Base-by-base conservation (phyloP, 306 rosid species). In the Cucurbita maxima region DNA sequence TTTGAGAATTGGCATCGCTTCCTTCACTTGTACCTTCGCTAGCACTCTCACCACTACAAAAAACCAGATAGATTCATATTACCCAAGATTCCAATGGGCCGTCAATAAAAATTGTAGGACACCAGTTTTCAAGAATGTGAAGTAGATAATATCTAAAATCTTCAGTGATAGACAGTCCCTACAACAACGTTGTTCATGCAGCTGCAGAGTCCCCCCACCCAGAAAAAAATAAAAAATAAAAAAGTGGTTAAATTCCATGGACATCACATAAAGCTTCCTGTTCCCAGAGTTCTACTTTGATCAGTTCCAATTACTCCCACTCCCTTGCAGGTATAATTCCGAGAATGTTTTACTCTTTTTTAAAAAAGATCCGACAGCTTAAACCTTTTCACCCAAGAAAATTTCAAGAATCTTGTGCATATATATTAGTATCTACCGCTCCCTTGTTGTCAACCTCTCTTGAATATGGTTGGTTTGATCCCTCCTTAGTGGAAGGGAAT, bases 1-100 rank as follows among this genome's bases (percentile, higher is more conserved):
- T 90, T 77, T 94, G 88, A 73, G 99, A 94, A 85, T 91, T 84
- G 45, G 86, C 94, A 79, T 90, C 99, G 34, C 99, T 94, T 81
- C 99, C 99, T 78, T 94, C 99, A 83, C 97, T 94, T 8, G 91
- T 77, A 36, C 96, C 99, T 73, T 94, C 99, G 78, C 95, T 94
- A 67, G 81, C 97, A 84, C 99, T 94, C 72, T 91, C 97, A 81
- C 89, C 95, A 86, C 99, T 94, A 88, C 87, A 94, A 64, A 30
- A 48, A 50, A 72, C 74, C 79, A 78, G 82, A 60, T 58, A 78
- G 12, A 53, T 52, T 51, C 36, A 67, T 16, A 85, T 85, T 81
- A 87, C 81, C 78, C 63, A 48, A 85, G 77, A 74, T 55, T 43
- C 44, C 58, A 50, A 50, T 69, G 43, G 25, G 25, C 43, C n/a